Conservation (phyloP, 768 basidiomycete genomes). For the Rhizopogon sp. region DNA sequence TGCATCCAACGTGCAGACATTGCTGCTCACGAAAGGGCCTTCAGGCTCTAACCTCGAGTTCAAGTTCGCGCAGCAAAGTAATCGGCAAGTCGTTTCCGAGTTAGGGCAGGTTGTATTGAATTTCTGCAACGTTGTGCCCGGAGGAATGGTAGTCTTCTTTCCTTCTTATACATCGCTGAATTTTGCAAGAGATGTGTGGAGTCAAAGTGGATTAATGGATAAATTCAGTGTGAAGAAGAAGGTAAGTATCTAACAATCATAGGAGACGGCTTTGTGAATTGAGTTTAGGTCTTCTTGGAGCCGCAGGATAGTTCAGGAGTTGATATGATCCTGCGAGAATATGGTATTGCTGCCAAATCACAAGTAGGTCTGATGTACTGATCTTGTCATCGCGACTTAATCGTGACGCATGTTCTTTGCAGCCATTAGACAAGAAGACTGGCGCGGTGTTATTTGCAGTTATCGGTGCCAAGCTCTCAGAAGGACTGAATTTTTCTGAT, state of each 20-base stretch:
- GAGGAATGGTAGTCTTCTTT: slow-evolving; percentile 90
- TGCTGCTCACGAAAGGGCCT: slow-evolving; percentile 74
- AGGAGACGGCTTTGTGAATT: neutral
- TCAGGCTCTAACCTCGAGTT: slow-evolving; percentile 72
- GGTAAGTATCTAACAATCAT: slow-evolving; percentile 33
- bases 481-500: slow-evolving; percentile 79
- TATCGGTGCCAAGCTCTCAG: slow-evolving; percentile 95
- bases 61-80: slow-evolving; percentile 70
- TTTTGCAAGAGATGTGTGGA: slow-evolving; percentile 63
- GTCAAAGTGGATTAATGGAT: slow-evolving; percentile 50
- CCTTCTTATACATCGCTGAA: slow-evolving; percentile 87
- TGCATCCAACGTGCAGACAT: slow-evolving; percentile 64
- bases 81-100: slow-evolving; percentile 66
- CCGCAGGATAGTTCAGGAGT: slow-evolving; percentile 70
- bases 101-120: slow-evolving; percentile 84
- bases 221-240: slow-evolving; percentile 70
- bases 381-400: slow-evolving; percentile 4
- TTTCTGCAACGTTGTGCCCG: slow-evolving; percentile 70
- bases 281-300: slow-evolving; percentile 80
- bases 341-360: slow-evolving; percentile 45
- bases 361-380: neutral
- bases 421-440: slow-evolving; percentile 25
- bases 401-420: slow-evolving; percentile 9
- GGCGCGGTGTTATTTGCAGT: slow-evolving; percentile 92
- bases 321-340: slow-evolving; percentile 70